Percentiles rank a stretch among this genome's conserved stretches.
phyloP scores from a whole-genome alignment of 2,329 filamentous ascomycete species.

The Xylariaceae sp. region DNA sequence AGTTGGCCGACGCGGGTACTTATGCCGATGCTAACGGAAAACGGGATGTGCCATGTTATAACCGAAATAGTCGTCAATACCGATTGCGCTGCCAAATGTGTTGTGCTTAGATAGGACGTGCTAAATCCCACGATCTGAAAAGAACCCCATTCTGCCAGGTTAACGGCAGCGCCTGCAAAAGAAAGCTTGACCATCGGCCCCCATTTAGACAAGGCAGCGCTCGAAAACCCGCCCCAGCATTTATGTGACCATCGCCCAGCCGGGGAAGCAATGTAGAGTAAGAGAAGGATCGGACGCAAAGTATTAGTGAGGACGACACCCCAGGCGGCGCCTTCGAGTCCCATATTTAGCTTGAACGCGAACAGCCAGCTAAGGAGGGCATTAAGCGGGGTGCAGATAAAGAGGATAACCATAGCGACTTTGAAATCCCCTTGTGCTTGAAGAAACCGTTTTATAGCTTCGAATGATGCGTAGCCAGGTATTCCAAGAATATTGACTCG shows the following conservation, averaged over 20 bases:
- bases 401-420: constrained; percentile 53
- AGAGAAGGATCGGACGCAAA: constrained; percentile 54
- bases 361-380: constrained; percentile 57
- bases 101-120: constrained; percentile 52
- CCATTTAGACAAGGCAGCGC: constrained; percentile 47
- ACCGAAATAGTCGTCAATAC: constrained; percentile 50
- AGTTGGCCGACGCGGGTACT: constrained; percentile 52
- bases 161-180: constrained; percentile 48
- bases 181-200: constrained; percentile 49
- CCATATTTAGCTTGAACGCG: constrained; percentile 50
- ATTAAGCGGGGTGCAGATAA: constrained; percentile 56
- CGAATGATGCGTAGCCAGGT: constrained; percentile 61
- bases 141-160: constrained; percentile 51
- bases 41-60: constrained; percentile 52
- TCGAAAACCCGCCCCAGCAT: constrained; percentile 54
- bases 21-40: constrained; percentile 50
- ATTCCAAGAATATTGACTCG: constrained; percentile 55
- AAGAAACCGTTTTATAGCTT: constrained; percentile 60
- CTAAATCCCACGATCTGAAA: constrained; percentile 53
- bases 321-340: constrained; percentile 58
- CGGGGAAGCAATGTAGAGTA: constrained; percentile 53
- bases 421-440: constrained; percentile 62
- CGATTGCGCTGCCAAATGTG: constrained; percentile 51
- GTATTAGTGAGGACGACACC: constrained; percentile 57
- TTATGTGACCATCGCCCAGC: constrained; percentile 47